These are phyloP conservation scores for Kokia cookei DNA, from an alignment of 441 rosid genomes.

Conservation along the genomic window DNA sequence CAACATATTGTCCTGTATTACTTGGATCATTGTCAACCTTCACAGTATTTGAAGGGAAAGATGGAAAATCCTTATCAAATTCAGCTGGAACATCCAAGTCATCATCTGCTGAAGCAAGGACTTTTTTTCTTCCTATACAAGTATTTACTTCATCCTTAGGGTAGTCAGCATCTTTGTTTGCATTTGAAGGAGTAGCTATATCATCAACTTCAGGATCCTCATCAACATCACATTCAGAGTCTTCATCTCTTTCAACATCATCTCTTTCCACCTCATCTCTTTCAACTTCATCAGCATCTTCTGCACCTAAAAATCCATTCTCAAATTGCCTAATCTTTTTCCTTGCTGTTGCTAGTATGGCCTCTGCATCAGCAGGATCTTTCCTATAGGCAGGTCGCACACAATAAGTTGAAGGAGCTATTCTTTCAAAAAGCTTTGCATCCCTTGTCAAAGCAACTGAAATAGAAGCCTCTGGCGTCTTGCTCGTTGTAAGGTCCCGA, in stretches of 20 bases:
- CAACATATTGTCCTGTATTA: conserved; percentile 25
- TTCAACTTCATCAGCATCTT: conserved; percentile 92
- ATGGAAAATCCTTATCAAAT: conserved; percentile 28
- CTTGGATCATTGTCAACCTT: conserved; percentile 33
- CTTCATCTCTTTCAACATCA: conserved; percentile 94
- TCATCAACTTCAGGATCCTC: conserved; percentile 98
- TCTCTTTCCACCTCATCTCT: conserved; percentile 57
- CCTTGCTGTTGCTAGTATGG: conserved; percentile 84
- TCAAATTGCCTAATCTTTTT: conserved; percentile 86
- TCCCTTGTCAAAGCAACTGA: conserved; percentile 99
- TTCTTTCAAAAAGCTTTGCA: conserved; percentile 97
- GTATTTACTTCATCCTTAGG: conserved; percentile 31
- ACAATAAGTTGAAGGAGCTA: conserved; percentile 99
- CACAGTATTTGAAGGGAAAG: conserved; percentile 30
- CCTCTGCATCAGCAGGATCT: conserved; percentile 92
- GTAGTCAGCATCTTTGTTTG: conserved; percentile 35
- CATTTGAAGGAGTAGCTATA: conserved; percentile 40
- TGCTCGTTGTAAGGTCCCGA: conserved; percentile 94
- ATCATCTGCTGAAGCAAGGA: conserved; percentile 24
- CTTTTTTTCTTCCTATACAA: conserved; percentile 39
- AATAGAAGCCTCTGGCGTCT: conserved; percentile 99
- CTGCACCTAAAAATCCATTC: conserved; percentile 75
- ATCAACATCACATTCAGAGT: conserved; percentile 77
- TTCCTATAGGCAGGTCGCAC: conserved; percentile 89
- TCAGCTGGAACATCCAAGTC: conserved; percentile 25